Evolutionary conservation across 495 filamentous ascomycete species (phyloP), one percentile per base, ranked within the genome.

Genomic region (Friedmanniomyces endolithicus): DNA sequence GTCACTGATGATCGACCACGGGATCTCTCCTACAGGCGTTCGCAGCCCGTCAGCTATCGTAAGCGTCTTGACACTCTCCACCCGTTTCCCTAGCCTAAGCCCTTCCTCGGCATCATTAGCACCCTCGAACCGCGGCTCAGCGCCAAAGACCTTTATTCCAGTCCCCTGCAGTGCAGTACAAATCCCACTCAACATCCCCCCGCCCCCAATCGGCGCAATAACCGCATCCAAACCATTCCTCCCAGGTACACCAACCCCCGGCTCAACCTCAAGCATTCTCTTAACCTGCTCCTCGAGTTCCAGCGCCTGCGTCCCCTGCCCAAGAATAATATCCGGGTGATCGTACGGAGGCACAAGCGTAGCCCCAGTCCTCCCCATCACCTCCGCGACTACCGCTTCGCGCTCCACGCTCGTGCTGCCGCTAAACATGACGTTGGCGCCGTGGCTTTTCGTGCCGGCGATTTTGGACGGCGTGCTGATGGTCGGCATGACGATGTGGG

Each of bases 1-100:
- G 61, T 94, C 81, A 49, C 81, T 82, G 64, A 97, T 88, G 19
- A 98, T 73, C 39, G 65, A 74, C 88, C 89, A 97, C 33, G 88
- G 88, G 44, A 80, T 68, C 44, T 75, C 56, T 1, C 90, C 92
- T 2, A 97, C 77, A 0, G 88, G 87, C 29, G 90, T 95, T 9
- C 92, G 72, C 65, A 98, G 64, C 3, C 92, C 92, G 67, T 98
- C 92, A 1, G 88, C 92, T 48, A 97, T 85, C 0, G 92, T 97
- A 46, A 90, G 66, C 9, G 82, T 81, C 50, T 75, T 78, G 3
- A 96, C 90, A 0, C 55, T 65, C 50, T 74, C 67, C 22, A 96
- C 74, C 27, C 89, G 74, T 55, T 72, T 54, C 16, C 80, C 79
- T 0, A 74, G 68, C 54, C 73, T 73, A 31, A 94, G 71, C 0